phyloP scores from a whole-genome alignment of 257 asterid genomes.

The Solanum bukasovii region DNA sequence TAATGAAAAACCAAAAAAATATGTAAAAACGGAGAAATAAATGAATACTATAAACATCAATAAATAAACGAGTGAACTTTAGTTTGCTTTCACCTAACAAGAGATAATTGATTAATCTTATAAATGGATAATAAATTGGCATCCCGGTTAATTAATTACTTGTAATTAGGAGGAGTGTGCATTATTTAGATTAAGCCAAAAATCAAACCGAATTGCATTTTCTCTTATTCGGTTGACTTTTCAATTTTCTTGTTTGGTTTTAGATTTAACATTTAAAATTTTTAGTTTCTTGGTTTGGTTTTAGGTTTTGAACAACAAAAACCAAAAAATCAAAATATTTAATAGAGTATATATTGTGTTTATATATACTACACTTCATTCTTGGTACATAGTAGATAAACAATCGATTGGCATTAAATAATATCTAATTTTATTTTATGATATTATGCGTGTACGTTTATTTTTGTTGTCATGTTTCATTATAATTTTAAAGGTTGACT shows the following conservation, averaged over 20 bases:
- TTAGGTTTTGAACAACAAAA: not conserved
- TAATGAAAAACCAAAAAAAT: too few species aligned
- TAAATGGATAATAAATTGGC: not conserved
- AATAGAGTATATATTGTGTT: not conserved
- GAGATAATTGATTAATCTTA: not conserved
- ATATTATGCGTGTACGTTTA: not conserved
- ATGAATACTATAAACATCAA: not conserved
- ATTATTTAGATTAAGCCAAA: not conserved
- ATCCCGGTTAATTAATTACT: not conserved
- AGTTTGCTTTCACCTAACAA: not conserved
- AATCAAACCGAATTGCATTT: not conserved
- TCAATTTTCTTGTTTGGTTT: not conserved
- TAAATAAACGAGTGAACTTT: not conserved
- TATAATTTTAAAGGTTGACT: not conserved
- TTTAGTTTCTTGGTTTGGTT: not conserved
- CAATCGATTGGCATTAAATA: not conserved
- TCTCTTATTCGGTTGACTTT: not conserved
- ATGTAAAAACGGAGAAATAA: not conserved
- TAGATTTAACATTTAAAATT: not conserved
- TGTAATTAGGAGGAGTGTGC: not conserved
- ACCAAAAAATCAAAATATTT: not conserved
- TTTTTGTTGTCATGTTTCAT: not conserved
- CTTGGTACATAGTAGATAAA: not conserved
- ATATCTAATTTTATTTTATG: not conserved
- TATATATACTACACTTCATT: not conserved